Base-by-base conservation (phyloP, 352 stramenopile species). In the Paralagenidium karlingii region DNA sequence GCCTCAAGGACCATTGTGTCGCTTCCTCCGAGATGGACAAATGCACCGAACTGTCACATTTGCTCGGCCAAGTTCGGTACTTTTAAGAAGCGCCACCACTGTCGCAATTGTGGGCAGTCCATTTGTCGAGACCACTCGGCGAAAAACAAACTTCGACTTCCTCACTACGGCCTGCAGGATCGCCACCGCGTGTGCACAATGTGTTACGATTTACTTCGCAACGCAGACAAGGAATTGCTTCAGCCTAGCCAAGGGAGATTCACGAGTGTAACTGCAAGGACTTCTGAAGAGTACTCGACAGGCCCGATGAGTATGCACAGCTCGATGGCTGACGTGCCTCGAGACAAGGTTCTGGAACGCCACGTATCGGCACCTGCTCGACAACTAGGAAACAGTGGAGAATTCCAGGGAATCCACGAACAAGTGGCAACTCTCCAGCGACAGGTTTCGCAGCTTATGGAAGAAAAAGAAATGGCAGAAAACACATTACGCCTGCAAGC, bases 61-160 rank as follows among this genome's bases (percentile, higher is more conserved):
- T 92, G 78, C 47, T 74, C 70, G 30, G 68, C 69, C 27, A 92
- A 87, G 44, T 92, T 84, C 42, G 58, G 52, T 28, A 54, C 43
- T 8, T 84, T 87, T 48, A 83, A 80, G 53, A 89, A 88, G 54
- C 73, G 78, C 15, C 78, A 92, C 53, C 78, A 92, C 52, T 92
- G 78, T 45, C 73, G 78, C 24, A 92, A 92, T 49, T 92, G 78
- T 32, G 78, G 78, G 0, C 73, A 88, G 52, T 86, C 78, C 7
- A 85, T 92, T 42, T 92, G 78, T 38, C 60, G 73, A 3, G 73
- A 88, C 30, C 78, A 92, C 58, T 92, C 78, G 33, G 78, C 78
- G 26, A 68, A 76, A 11, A 68, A 89, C 47, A 75, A 75, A 18
- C 79, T 89, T 61, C 68, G 68, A 40, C 51, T 92, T 40, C 78